Conservation (phyloP, 176 grass and related monocot genomes). For the Melocanna baccifera region DNA sequence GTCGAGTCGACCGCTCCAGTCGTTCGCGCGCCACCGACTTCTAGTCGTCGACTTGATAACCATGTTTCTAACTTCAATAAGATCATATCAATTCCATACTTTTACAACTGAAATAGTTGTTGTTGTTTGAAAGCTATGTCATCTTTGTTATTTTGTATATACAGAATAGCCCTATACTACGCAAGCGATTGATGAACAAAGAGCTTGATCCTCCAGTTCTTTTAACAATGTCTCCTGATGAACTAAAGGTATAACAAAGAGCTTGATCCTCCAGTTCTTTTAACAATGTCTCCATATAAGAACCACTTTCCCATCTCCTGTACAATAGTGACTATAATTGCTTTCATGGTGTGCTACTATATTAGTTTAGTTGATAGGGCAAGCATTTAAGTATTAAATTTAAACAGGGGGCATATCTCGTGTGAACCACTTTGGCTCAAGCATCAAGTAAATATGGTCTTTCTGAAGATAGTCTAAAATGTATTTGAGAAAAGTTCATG, state of each 20-base stretch:
- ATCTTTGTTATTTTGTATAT: constrained; percentile 32
- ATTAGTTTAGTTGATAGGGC: constrained; percentile 12
- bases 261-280: constrained; percentile 69
- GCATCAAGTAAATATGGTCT: neutral
- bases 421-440: constrained; percentile 4
- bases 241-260: constrained; percentile 90
- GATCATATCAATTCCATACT: neutral
- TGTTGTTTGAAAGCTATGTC: neutral
- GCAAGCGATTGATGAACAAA: constrained; percentile 70
- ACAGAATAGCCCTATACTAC: constrained; percentile 66
- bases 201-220: constrained; percentile 78
- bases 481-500: neutral
- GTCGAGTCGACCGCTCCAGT: too few relatives aligned
- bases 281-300: constrained; percentile 69
- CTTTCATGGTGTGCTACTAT: neutral
- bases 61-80: neutral
- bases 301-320: neutral
- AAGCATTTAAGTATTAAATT: neutral
- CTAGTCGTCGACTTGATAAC: too few relatives aligned
- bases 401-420: neutral
- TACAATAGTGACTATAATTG: neutral
- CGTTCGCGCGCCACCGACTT: too few relatives aligned
- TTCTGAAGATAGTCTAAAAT: neutral
- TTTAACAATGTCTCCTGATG: constrained; percentile 84
- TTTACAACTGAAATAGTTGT: neutral